phyloP scores from a whole-genome alignment of 1,284 basidiomycete species.

The Ustilago lituana region DNA sequence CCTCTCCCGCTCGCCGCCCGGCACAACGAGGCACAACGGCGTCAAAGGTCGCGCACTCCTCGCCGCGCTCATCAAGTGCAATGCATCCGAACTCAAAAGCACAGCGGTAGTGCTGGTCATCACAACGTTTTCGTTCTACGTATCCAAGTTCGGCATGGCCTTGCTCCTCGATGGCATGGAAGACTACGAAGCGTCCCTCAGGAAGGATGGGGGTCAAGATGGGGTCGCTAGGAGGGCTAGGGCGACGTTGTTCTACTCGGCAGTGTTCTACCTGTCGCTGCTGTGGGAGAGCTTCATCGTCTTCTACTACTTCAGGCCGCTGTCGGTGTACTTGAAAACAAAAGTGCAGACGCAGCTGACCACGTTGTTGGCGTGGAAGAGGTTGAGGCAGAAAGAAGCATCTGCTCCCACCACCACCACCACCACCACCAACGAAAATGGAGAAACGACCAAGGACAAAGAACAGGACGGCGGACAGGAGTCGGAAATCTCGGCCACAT shows the following conservation, averaged over 20 bases:
- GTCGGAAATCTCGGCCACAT: not conserved
- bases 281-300: conserved; percentile 20
- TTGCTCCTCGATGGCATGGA: conserved; percentile 24
- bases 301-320: conserved; percentile 25
- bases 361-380: conserved; percentile 35
- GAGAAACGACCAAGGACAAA: not conserved
- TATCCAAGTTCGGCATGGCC: conserved; percentile 29
- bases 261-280: conserved; percentile 23
- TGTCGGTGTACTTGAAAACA: conserved; percentile 16
- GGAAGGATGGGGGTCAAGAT: not conserved
- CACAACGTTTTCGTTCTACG: conserved; percentile 30
- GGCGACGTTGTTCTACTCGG: conserved; percentile 34
- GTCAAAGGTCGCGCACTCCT: conserved; percentile 17
- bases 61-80: conserved; percentile 19
- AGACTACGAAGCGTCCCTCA: conserved; percentile 9
- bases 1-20: not conserved
- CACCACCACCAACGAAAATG: not conserved
- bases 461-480: not conserved
- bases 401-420: conserved; percentile 3
- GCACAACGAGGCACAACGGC: not conserved
- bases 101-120: conserved; percentile 12
- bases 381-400: conserved; percentile 39
- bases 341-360: conserved; percentile 29
- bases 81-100: conserved; percentile 3
- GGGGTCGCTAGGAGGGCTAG: conserved; percentile 13